A percentile compares a stretch with the other conserved stretches of the same genome.
Conservation (phyloP, 129 eudicot genomes). For the Centella asiatica region DNA sequence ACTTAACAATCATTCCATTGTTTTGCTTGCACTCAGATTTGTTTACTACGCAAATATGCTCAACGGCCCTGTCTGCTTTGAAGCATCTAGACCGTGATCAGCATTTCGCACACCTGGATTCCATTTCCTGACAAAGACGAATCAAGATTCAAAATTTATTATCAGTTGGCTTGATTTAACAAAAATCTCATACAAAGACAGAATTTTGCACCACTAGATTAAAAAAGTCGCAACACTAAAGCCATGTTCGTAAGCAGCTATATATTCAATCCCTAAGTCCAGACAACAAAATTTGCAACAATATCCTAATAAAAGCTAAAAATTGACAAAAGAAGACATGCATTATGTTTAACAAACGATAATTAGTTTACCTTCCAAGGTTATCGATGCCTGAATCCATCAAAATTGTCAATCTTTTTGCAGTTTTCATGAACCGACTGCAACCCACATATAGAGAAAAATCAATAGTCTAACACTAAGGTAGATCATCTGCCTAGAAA, state of each 20-base stretch:
- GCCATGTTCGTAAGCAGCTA: not conserved
- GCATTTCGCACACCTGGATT: constrained; percentile 37
- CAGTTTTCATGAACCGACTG: constrained; percentile 48
- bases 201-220: not conserved
- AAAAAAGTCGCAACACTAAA: not conserved
- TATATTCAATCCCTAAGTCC: too few species aligned
- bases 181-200: too few species aligned
- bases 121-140: constrained; percentile 36
- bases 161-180: not conserved
- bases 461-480: constrained; percentile 1
- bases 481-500: not conserved
- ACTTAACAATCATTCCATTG: constrained; percentile 1
- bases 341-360: not conserved
- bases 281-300: too few species aligned
- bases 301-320: not conserved
- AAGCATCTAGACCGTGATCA: constrained; percentile 53
- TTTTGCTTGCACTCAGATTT: constrained; percentile 2
- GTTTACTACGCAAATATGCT: constrained; percentile 47
- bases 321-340: not conserved
- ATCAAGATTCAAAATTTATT: not conserved
- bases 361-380: constrained; percentile 37
- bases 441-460: not conserved
- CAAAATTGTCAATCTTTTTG: constrained; percentile 51
- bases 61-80: constrained; percentile 44
- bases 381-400: constrained; percentile 28